These are phyloP conservation scores for Colletotrichum brevisporum DNA, from an alignment of 2,329 filamentous ascomycete species.

Conservation along the genomic window DNA sequence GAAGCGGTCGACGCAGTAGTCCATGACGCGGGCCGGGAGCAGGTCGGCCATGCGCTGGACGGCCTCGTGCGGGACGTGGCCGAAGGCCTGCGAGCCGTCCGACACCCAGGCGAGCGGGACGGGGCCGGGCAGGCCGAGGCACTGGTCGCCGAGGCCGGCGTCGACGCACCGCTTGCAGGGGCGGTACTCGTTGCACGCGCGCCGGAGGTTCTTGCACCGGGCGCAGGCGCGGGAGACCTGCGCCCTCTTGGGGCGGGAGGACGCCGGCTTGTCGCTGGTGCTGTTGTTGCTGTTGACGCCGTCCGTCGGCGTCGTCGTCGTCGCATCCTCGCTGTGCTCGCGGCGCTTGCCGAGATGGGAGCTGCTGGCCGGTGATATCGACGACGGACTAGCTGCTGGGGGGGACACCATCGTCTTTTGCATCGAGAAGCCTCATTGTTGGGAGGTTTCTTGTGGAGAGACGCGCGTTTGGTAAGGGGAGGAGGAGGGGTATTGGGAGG, in stretches of 20 bases:
- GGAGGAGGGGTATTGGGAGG: too few relatives aligned
- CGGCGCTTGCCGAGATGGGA: slow-evolving; percentile 36
- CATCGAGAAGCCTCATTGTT: slow-evolving; percentile 37
- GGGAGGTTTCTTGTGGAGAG: neutral
- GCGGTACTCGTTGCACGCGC: slow-evolving; percentile 60
- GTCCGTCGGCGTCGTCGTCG: slow-evolving; percentile 9
- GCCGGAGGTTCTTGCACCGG: slow-evolving; percentile 58
- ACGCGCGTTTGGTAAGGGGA: neutral
- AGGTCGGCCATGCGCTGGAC: slow-evolving; percentile 51
- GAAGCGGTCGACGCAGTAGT: slow-evolving; percentile 57
- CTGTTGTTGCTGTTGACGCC: neutral
- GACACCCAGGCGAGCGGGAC: slow-evolving; percentile 41
- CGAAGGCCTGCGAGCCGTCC: slow-evolving; percentile 42
- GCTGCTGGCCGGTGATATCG: slow-evolving; percentile 38
- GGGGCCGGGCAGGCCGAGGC: slow-evolving; percentile 44
- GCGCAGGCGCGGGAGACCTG: slow-evolving; percentile 61
- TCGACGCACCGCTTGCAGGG: slow-evolving; percentile 59
- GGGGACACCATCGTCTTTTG: slow-evolving; percentile 38
- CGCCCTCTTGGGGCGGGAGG: slow-evolving; percentile 39
- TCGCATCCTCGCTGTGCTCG: slow-evolving; percentile 26
- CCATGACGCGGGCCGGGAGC: slow-evolving; percentile 51
- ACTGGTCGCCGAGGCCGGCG: slow-evolving; percentile 57
- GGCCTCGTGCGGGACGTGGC: slow-evolving; percentile 44
- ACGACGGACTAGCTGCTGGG: slow-evolving; percentile 39
- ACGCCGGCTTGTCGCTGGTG: slow-evolving; percentile 22